Conservation (phyloP, 495 filamentous ascomycete genomes). For the Amniculicola lignicola region DNA sequence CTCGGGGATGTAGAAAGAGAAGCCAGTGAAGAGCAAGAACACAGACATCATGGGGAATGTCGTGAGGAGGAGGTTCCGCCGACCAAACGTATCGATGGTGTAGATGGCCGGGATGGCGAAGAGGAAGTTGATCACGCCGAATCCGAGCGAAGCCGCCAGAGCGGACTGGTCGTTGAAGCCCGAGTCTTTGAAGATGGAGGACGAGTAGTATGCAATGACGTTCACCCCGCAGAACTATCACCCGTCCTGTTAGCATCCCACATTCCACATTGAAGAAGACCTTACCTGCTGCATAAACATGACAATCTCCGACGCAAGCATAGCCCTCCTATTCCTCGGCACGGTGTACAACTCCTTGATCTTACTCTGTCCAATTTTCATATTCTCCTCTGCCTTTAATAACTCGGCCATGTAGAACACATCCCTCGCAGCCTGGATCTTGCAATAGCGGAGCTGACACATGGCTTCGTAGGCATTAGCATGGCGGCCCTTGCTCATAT, state of each 20-base stretch:
- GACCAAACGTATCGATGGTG: conserved; percentile 29
- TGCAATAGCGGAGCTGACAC: conserved; percentile 61
- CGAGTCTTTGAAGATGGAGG: not conserved
- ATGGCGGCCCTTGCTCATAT: conserved; percentile 63
- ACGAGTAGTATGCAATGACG: conserved; percentile 38
- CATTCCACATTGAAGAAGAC: conserved; percentile 58
- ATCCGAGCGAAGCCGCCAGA: not conserved
- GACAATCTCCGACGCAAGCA: conserved; percentile 50
- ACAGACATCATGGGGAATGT: conserved; percentile 33
- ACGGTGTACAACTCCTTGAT: conserved; percentile 68
- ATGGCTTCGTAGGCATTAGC: conserved; percentile 63
- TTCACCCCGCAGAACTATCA: conserved; percentile 28
- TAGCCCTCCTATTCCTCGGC: conserved; percentile 75
- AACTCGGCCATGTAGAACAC: conserved; percentile 76
- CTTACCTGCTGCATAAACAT: conserved; percentile 78
- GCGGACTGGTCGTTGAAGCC: not conserved
- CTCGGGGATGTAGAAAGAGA: conserved; percentile 15
- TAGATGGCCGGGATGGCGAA: conserved; percentile 28
- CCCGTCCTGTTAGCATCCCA: not conserved
- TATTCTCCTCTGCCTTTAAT: conserved; percentile 62
- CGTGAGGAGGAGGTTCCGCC: conserved; percentile 31
- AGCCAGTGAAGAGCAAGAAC: conserved; percentile 17
- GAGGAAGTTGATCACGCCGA: conserved; percentile 47
- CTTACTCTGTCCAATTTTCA: conserved; percentile 57
- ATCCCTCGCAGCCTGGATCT: conserved; percentile 76